Evolutionary conservation across 2,329 filamentous ascomycete species (phyloP).

Genomic region (Scedosporium apiospermum): DNA sequence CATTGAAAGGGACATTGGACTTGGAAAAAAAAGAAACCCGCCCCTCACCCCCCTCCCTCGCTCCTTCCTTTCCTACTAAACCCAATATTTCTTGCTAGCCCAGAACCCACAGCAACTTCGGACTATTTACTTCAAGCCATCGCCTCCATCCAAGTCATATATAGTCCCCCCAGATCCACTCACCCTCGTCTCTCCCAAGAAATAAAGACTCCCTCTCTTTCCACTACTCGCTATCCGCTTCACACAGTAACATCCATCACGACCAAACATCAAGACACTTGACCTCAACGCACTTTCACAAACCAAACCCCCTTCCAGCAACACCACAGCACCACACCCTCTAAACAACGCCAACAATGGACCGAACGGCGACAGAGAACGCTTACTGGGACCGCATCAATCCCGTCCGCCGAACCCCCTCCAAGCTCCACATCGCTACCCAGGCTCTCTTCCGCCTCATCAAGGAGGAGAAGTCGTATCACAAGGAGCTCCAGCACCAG

Average conservation of each 20-base stretch:
- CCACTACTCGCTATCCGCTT: background rate
- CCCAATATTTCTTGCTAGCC: background rate
- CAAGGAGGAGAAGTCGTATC: conserved; percentile 86
- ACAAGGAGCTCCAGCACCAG: conserved; percentile 73
- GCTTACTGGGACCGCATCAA: background rate
- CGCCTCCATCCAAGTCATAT: background rate
- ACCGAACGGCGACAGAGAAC: background rate
- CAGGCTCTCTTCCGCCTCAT: conserved; percentile 72
- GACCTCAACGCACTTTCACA: background rate
- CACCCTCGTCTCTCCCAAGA: background rate
- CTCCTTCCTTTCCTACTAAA: background rate
- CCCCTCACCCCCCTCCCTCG: background rate
- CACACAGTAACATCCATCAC: background rate
- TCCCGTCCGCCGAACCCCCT: conserved; percentile 30
- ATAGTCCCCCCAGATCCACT: background rate
- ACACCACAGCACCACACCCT: no score
- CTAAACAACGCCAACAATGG: background rate
- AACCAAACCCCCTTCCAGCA: background rate
- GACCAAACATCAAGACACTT: background rate
- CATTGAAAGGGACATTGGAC: background rate
- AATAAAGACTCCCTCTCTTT: background rate
- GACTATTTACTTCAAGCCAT: background rate
- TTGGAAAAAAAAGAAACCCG: background rate
- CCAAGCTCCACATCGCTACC: conserved; percentile 69
- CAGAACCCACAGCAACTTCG: background rate